Percentiles rank a stretch among this genome's conserved stretches.
These are phyloP conservation scores for Paecilomyces sp. DNA, from an alignment of 2,329 filamentous ascomycete species.

Conservation along the genomic window DNA sequence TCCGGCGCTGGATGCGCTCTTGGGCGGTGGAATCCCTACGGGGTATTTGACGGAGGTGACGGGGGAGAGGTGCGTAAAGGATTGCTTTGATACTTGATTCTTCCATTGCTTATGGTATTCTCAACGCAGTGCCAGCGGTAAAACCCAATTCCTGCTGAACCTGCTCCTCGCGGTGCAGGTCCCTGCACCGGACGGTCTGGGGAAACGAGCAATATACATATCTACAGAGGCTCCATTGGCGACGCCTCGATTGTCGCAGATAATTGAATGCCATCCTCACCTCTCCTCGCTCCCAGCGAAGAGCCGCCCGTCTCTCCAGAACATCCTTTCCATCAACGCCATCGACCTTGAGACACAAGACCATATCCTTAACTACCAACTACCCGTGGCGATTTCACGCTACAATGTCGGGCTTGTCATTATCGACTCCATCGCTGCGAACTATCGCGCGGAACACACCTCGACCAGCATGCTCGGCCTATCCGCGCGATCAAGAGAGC, in stretches of 20 bases:
- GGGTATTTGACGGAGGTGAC: conserved; percentile 83
- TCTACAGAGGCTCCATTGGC: conserved; percentile 84
- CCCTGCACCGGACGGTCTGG: conserved; percentile 62
- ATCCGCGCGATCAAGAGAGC: conserved; percentile 67
- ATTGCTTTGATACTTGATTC: conserved; percentile 4
- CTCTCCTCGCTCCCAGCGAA: conserved; percentile 41
- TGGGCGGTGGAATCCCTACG: conserved; percentile 73
- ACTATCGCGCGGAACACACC: conserved; percentile 77
- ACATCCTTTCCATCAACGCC: conserved; percentile 72
- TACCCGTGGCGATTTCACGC: conserved; percentile 73
- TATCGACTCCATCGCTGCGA: conserved; percentile 87
- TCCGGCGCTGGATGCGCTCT: conserved; percentile 57
- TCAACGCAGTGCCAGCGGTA: conserved; percentile 67
- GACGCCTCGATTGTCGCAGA: conserved; percentile 72
- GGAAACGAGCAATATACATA: conserved; percentile 77
- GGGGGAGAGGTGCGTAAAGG: conserved; percentile 67
- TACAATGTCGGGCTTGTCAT: conserved; percentile 75
- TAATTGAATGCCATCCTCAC: conserved; percentile 60
- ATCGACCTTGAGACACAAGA: conserved; percentile 92
- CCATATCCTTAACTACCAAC: conserved; percentile 86
- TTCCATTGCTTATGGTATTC: conserved; percentile 6
- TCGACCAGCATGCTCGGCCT: conserved; percentile 45
- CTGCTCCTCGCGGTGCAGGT: conserved; percentile 82
- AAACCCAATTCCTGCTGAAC: conserved; percentile 86
- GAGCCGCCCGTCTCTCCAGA: conserved; percentile 59